These are phyloP conservation scores for Fistulinella cinereoalba DNA, from an alignment of 1,284 basidiomycete genomes.

Conservation along the genomic window DNA sequence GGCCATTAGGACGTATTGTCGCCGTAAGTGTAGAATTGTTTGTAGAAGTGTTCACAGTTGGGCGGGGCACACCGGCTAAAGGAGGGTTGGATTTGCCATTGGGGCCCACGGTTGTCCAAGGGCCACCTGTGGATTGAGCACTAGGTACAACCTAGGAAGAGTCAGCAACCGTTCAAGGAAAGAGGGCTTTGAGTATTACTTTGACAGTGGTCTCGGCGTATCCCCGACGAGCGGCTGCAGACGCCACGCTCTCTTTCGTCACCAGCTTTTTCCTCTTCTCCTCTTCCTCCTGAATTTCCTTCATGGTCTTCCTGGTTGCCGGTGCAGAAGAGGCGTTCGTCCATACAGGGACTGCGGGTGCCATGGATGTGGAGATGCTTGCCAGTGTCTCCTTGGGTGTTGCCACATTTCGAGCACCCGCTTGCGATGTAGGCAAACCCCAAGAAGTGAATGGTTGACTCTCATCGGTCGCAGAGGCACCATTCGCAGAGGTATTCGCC, in stretches of 20 bases:
- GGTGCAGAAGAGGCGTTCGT: constrained; percentile 54
- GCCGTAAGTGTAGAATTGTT: constrained; percentile 25
- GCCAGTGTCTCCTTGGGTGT: constrained; percentile 47
- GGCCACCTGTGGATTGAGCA: constrained; percentile 43
- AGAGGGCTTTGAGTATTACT: constrained; percentile 39
- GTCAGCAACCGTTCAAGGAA: constrained; percentile 6
- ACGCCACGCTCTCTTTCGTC: constrained; percentile 58
- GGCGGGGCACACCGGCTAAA: constrained; percentile 36
- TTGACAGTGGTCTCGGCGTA: constrained; percentile 80
- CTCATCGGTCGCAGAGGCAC: constrained; percentile 46
- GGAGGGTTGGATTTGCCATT: constrained; percentile 60
- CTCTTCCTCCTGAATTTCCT: constrained; percentile 98
- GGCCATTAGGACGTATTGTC: constrained; percentile 38
- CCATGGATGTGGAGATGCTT: constrained; percentile 32
- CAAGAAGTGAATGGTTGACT: constrained; percentile 67
- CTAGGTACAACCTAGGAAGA: constrained; percentile 21
- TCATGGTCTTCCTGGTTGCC: constrained; percentile 87
- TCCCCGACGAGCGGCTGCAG: constrained; percentile 60
- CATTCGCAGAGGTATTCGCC: constrained; percentile 39
- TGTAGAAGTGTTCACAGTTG: constrained; percentile 27
- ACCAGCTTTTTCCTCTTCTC: constrained; percentile 74
- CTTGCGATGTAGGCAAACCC: constrained; percentile 75
- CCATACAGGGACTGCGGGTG: constrained; percentile 55
- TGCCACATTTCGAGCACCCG: constrained; percentile 49
- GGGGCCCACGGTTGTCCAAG: constrained; percentile 86